phyloP scores from a whole-genome alignment of 345 rosid species.

The Alliaria petiolata region DNA sequence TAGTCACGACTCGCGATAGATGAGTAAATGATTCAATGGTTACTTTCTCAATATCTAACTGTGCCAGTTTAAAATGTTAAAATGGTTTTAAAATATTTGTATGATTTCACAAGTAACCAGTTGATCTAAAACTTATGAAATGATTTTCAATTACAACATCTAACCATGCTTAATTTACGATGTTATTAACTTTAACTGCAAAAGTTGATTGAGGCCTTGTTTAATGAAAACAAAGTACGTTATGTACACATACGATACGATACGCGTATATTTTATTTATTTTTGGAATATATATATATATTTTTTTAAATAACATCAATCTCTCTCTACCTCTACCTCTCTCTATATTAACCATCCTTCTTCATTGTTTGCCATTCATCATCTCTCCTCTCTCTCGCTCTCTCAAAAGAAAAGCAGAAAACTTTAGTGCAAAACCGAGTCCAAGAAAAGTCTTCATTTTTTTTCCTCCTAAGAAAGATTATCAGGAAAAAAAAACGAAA shows the following conservation, averaged over 20 bases:
- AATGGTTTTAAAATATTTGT: background rate
- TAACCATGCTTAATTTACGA: background rate
- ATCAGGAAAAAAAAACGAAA: background rate
- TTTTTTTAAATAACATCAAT: background rate
- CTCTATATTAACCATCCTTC: conserved; percentile 46
- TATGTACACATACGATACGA: too few relatives aligned
- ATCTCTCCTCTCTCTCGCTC: conserved; percentile 5
- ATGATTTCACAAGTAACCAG: background rate
- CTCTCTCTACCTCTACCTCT: conserved; percentile 22
- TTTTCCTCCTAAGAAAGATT: background rate
- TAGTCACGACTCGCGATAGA: background rate
- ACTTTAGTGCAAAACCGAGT: conserved; percentile 1
- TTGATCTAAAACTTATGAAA: background rate
- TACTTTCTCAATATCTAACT: background rate
- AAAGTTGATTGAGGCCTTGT: too few relatives aligned
- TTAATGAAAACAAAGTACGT: too few relatives aligned
- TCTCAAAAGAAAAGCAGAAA: conserved; percentile 7
- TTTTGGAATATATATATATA: too few relatives aligned
- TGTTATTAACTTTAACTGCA: too few relatives aligned
- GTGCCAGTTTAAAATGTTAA: background rate
- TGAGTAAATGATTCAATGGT: background rate
- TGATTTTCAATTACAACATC: background rate
- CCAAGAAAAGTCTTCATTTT: conserved; percentile 5
- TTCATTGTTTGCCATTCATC: conserved; percentile 15
- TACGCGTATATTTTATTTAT: too few relatives aligned